phyloP scores from a whole-genome alignment of 1,139 yeast species.

The Yamadazyma mexicana region DNA sequence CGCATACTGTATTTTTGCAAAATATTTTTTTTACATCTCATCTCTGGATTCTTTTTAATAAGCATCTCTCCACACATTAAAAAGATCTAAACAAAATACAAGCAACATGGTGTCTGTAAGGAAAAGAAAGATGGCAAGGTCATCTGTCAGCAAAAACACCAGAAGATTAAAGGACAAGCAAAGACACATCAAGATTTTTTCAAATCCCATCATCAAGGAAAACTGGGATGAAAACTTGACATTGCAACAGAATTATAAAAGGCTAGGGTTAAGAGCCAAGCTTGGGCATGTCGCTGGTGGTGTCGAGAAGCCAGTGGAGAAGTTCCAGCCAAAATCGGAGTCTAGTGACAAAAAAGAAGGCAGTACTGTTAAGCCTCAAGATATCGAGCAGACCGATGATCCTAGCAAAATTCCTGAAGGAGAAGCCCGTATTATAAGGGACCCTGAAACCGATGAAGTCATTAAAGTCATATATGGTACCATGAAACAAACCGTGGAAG shows the following conservation, averaged over 20 bases:
- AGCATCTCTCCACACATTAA: not conserved
- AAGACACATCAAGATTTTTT: slow-evolving; percentile 58
- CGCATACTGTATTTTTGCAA: not conserved
- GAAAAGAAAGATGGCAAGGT: slow-evolving; percentile 79
- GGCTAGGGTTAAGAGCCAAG: slow-evolving; percentile 70
- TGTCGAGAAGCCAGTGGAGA: slow-evolving; percentile 47
- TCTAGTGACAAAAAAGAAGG: slow-evolving; percentile 21
- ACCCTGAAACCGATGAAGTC: slow-evolving; percentile 67
- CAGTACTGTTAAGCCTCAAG: slow-evolving; percentile 32
- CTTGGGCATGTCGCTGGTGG: slow-evolving; percentile 72
- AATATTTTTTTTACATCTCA: slow-evolving; percentile 4
- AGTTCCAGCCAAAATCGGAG: slow-evolving; percentile 12
- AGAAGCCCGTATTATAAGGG: slow-evolving; percentile 79
- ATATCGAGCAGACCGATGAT: slow-evolving; percentile 44
- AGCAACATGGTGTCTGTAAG: slow-evolving; percentile 74
- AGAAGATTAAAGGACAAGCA: slow-evolving; percentile 70
- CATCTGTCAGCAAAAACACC: slow-evolving; percentile 66
- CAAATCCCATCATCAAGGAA: slow-evolving; percentile 81
- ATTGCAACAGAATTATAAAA: slow-evolving; percentile 77
- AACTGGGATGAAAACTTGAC: slow-evolving; percentile 89
- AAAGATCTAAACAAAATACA: not conserved
- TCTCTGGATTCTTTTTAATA: not conserved
- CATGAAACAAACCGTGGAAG: slow-evolving; percentile 28
- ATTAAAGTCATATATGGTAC: slow-evolving; percentile 72
- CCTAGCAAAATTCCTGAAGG: slow-evolving; percentile 70